Conservation (phyloP, 345 rosid species). For the Geranium rotundifolium region DNA sequence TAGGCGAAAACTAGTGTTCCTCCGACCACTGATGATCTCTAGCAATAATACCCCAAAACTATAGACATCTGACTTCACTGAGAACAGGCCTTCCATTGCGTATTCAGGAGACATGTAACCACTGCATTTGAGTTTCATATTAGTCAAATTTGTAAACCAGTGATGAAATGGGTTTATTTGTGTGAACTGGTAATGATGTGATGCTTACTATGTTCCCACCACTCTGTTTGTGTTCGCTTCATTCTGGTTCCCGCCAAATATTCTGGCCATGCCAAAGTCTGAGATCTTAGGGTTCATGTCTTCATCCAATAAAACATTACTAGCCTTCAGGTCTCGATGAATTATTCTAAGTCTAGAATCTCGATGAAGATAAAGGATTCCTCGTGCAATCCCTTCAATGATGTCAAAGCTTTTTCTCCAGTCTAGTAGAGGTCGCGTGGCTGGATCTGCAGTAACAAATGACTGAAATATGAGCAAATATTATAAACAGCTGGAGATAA, state of each 20-base stretch:
- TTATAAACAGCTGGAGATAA: neutral
- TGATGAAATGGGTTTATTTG: too few relatives aligned
- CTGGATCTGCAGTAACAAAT: conserved; percentile 26
- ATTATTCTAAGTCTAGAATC: conserved; percentile 65
- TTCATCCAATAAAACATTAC: too few relatives aligned
- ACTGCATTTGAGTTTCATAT: too few relatives aligned
- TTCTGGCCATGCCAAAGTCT: too few relatives aligned
- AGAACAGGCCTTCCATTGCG: conserved; percentile 68
- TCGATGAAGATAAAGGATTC: conserved; percentile 63
- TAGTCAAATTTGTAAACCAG: too few relatives aligned
- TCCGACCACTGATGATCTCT: conserved; percentile 50
- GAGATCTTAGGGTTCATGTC: too few relatives aligned
- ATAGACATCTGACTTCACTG: conserved; percentile 58
- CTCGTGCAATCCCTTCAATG: conserved; percentile 64
- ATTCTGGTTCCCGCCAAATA: too few relatives aligned
- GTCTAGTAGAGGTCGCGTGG: conserved; percentile 29
- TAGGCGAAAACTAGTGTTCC: conserved; percentile 36
- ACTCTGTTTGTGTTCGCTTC: too few relatives aligned
- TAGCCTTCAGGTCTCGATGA: too few relatives aligned
- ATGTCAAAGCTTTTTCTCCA: conserved; percentile 46
- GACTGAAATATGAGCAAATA: neutral
- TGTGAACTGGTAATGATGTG: too few relatives aligned
- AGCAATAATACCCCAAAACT: conserved; percentile 62
- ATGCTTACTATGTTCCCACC: too few relatives aligned
- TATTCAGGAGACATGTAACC: too few relatives aligned